These are phyloP conservation scores for Fusarium subglutinans DNA, from an alignment of 2,329 filamentous ascomycete genomes.

Conservation along the genomic window DNA sequence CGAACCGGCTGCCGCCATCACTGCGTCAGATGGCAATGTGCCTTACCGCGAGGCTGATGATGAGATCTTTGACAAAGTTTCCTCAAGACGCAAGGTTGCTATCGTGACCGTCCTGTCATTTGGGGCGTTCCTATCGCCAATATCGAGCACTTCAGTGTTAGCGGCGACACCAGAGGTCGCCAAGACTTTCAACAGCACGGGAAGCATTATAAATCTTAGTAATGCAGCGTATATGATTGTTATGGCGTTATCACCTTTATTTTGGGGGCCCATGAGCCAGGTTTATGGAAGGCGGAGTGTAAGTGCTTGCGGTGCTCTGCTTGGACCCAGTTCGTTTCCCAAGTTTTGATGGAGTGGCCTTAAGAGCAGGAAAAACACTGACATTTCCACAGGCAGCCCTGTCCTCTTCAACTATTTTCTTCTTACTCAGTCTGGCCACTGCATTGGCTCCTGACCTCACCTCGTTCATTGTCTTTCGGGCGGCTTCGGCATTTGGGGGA, in stretches of 20 bases:
- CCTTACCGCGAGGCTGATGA: slow-evolving; percentile 51
- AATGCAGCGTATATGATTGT: slow-evolving; percentile 80
- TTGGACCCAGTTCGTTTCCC: neutral
- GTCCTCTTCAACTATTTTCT: slow-evolving; percentile 69
- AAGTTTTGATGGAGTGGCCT: neutral
- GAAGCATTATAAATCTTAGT: slow-evolving; percentile 75
- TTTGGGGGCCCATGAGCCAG: slow-evolving; percentile 78
- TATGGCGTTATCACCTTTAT: slow-evolving; percentile 75
- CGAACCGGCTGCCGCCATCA: slow-evolving; percentile 25
- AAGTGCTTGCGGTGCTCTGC: slow-evolving; percentile 40
- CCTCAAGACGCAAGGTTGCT: slow-evolving; percentile 67
- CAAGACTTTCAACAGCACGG: slow-evolving; percentile 69
- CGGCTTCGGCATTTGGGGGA: slow-evolving; percentile 78
- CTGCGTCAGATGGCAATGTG: neutral
- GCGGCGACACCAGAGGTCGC: slow-evolving; percentile 80
- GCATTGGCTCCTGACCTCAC: slow-evolving; percentile 76
- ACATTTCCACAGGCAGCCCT: slow-evolving; percentile 52
- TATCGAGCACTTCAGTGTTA: slow-evolving; percentile 77
- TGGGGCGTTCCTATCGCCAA: slow-evolving; percentile 79
- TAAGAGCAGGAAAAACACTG: neutral
- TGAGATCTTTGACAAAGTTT: slow-evolving; percentile 72
- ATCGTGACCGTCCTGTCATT: slow-evolving; percentile 77
- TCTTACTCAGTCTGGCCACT: slow-evolving; percentile 75
- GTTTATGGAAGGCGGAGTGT: slow-evolving; percentile 69
- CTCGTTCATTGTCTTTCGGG: slow-evolving; percentile 77